Base-by-base conservation (phyloP, 805 yeast species). In the Kluyveromyces dobzhanskii region DNA sequence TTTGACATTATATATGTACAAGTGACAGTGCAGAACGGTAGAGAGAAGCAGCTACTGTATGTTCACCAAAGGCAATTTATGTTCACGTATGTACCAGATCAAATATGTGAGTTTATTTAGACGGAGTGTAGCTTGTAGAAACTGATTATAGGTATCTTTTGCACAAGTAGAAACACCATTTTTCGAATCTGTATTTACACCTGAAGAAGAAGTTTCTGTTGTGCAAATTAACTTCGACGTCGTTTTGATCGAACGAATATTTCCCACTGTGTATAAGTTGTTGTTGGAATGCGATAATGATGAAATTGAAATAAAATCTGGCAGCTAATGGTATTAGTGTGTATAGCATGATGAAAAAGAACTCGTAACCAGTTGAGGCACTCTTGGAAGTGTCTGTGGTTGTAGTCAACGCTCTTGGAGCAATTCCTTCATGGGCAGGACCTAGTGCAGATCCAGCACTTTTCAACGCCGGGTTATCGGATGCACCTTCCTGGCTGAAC, bases 271-370 rank as follows among this genome's bases (percentile, higher is more conserved):
- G 68, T 38, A 79, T 57, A 49, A 82, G 63, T 43, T 70, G 72
- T 48, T 70, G 75, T 32, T 78, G 71, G 54, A 78, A 82, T 2
- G 85, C 72, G 2, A 78, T 53, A 17, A 81, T 51, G 10, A 80
- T 66, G 44, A 75, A 59, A 30, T 76, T 73, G 59, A 77, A 80
- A 59, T 83, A 83, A 17, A 78, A 38, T 48, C 88, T 69, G 12
- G 69, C 42, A 1, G 59, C 61, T 2, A 73, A 64, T 11, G 79
- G 69, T 3, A 65, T 48, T 6, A 77, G 31, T 0, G 79, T 73
- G 8, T 76, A 61, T 9, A 73, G 47, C 10, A 75, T 58, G 4
- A 82, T 80, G 48, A 78, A 61, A 38, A 75, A 73, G 45, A 78
- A 66, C 53, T 83, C 81, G 44, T 70, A 70, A 1, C 57, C 44